Conservation (phyloP, 1,284 basidiomycete species). For the Irpex lacteus region DNA sequence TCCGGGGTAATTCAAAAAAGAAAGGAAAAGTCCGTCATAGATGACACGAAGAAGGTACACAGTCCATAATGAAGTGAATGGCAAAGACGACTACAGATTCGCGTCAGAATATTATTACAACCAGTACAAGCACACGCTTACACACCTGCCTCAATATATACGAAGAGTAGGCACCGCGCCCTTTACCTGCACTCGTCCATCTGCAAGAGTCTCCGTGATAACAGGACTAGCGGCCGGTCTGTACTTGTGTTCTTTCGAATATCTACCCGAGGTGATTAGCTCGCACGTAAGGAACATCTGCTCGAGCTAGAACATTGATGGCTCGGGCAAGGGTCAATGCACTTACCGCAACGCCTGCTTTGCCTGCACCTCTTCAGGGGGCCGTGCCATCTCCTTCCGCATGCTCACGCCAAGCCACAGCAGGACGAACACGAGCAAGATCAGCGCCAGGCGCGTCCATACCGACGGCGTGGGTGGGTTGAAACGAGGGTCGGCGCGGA, state of each 20-base stretch:
- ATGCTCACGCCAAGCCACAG: constrained; percentile 43
- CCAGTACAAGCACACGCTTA: not conserved
- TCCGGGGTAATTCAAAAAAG: too few species aligned
- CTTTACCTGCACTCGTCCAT: constrained; percentile 52
- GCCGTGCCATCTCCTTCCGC: constrained; percentile 22
- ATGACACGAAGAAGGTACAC: too few species aligned
- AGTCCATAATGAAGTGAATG: too few species aligned
- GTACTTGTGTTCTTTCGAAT: constrained; percentile 62
- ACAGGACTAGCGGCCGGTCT: constrained; percentile 69
- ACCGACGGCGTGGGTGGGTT: constrained; percentile 41
- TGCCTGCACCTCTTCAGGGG: constrained; percentile 44
- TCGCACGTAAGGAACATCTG: not conserved
- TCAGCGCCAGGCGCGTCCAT: constrained; percentile 46
- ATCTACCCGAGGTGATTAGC: constrained; percentile 35
- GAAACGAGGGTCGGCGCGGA: constrained; percentile 39
- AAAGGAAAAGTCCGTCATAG: too few species aligned
- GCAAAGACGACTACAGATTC: not conserved
- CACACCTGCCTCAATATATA: not conserved
- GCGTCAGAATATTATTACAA: not conserved
- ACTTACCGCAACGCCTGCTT: constrained; percentile 35
- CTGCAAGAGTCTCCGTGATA: constrained; percentile 58
- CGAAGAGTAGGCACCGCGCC: constrained; percentile 43
- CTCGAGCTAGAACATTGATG: not conserved
- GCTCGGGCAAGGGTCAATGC: not conserved
- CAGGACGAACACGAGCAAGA: constrained; percentile 39